phyloP scores from a whole-genome alignment of 345 rosid genomes.

The Gossypium australe region DNA sequence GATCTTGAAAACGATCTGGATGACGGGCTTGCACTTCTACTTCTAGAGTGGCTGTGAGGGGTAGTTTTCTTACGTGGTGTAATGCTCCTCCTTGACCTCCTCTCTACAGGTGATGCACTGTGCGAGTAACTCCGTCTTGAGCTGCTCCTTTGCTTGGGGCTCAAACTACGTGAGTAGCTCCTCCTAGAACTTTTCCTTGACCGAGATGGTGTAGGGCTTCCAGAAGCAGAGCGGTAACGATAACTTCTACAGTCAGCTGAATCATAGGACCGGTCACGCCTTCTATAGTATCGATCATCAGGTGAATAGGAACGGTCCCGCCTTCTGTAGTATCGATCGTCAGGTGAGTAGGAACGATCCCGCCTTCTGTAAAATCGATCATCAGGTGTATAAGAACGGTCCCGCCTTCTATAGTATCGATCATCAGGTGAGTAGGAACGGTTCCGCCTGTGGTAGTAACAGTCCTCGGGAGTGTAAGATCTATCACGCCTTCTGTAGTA shows the following conservation, averaged over 20 bases:
- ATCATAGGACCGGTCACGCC: slow-evolving; percentile 21
- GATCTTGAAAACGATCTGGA: slow-evolving; percentile 67
- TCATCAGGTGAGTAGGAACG: slow-evolving; percentile 27
- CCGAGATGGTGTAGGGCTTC: slow-evolving; percentile 12
- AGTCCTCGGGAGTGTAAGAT: slow-evolving; percentile 24
- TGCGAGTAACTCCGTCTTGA: slow-evolving; percentile 36
- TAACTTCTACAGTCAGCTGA: slow-evolving; percentile 12
- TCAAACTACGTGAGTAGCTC: slow-evolving; percentile 23
- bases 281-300: slow-evolving; percentile 15
- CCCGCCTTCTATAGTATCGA: slow-evolving; percentile 20
- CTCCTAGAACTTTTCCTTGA: slow-evolving; percentile 20
- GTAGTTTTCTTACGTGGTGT: slow-evolving; percentile 33
- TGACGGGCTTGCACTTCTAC: slow-evolving; percentile 31
- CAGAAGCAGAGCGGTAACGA: slow-evolving; percentile 21
- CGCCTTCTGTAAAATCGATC: slow-evolving; percentile 6
- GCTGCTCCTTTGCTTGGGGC: slow-evolving; percentile 23
- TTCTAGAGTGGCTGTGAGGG: slow-evolving; percentile 26
- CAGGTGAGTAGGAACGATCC: slow-evolving; percentile 8
- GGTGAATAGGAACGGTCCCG: background rate
- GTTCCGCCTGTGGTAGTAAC: slow-evolving; percentile 17
- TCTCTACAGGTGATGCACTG: slow-evolving; percentile 36
- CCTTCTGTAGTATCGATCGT: slow-evolving; percentile 13
- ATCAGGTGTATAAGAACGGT: slow-evolving; percentile 25
- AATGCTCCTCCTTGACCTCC: slow-evolving; percentile 38
- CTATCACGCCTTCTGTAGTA: slow-evolving; percentile 22